Evolutionary conservation across 108 stramenopile species (phyloP).

Genomic region (Cylindrotheca closterium): DNA sequence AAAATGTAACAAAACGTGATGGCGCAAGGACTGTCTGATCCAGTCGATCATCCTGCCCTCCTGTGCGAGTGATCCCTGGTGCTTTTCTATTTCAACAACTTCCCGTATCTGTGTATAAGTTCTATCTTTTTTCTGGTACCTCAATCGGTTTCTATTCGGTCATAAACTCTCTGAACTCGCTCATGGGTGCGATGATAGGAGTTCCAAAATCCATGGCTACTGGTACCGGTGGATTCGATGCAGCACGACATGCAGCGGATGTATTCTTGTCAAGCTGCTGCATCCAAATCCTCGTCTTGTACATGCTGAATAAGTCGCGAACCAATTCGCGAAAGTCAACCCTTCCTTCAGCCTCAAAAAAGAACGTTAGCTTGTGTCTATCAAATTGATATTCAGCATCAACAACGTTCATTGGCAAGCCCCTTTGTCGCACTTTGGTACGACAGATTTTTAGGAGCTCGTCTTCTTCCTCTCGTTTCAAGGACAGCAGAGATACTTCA

Average conservation of each 20-base stretch:
- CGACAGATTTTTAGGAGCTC: slow-evolving; percentile 91
- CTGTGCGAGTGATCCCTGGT: not conserved
- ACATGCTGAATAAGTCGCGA: slow-evolving; percentile 95
- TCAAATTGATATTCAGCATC: slow-evolving; percentile 99
- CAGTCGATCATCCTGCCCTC: too few species aligned
- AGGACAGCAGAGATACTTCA: slow-evolving; percentile 77
- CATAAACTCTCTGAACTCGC: slow-evolving; percentile 38
- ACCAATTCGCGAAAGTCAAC: slow-evolving; percentile 98
- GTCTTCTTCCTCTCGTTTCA: slow-evolving; percentile 90
- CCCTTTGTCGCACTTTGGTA: slow-evolving; percentile 85
- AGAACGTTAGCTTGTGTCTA: slow-evolving; percentile 96
- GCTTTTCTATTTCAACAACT: not conserved
- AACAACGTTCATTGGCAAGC: slow-evolving; percentile 91
- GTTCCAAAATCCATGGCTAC: slow-evolving; percentile 44
- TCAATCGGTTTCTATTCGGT: slow-evolving; percentile 1
- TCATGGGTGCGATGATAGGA: slow-evolving; percentile 52
- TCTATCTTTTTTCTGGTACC: not conserved
- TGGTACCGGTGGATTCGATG: slow-evolving; percentile 14
- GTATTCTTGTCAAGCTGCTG: slow-evolving; percentile 88
- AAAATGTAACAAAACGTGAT: not conserved
- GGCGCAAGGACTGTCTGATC: too few species aligned
- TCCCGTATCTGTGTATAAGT: not conserved
- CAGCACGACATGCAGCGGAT: slow-evolving; percentile 31
- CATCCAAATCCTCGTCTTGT: slow-evolving; percentile 99
- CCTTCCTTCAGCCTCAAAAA: slow-evolving; percentile 94